Conservation (phyloP, 306 rosid species). For the Corylus avellana region DNA sequence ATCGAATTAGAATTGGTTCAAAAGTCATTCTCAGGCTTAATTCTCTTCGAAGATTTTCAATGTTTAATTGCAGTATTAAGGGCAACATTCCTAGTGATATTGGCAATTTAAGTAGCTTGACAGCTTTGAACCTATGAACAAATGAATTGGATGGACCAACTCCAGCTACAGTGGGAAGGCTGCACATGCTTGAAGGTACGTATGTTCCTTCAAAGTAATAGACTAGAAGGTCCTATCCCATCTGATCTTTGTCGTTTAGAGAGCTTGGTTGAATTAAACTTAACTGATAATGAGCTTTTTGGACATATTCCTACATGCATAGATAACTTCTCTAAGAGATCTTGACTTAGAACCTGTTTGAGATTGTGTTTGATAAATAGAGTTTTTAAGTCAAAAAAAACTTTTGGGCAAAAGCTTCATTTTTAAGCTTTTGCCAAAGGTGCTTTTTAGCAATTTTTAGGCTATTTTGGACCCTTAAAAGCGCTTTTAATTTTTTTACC, state of each 20-base stretch:
- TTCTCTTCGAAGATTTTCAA: conserved; percentile 14
- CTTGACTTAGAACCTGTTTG: too few relatives aligned
- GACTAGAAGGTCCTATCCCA: too few relatives aligned
- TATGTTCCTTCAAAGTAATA: too few relatives aligned
- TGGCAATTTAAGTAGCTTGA: conserved; percentile 1
- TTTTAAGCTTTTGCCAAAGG: too few relatives aligned
- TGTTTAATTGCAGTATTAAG: conserved; percentile 14
- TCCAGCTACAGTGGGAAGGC: neutral
- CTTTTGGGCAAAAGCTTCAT: too few relatives aligned
- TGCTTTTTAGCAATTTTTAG: too few relatives aligned
- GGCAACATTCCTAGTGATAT: conserved; percentile 33
- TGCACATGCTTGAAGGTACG: too few relatives aligned
- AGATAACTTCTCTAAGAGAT: neutral
- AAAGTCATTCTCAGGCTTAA: conserved; percentile 14
- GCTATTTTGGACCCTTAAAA: too few relatives aligned
- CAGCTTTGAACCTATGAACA: neutral
- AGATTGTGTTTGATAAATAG: too few relatives aligned
- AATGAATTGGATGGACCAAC: conserved; percentile 31
- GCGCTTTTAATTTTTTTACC: too few relatives aligned
- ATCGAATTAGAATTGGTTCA: neutral
- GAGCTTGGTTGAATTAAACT: neutral
- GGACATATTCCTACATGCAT: conserved; percentile 38
- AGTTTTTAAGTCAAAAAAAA: too few relatives aligned
- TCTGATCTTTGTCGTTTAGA: too few relatives aligned
- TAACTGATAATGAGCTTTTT: conserved; percentile 25